Conservation (phyloP, 2,329 filamentous ascomycete species). For the Emmonsiellopsis sp. region DNA sequence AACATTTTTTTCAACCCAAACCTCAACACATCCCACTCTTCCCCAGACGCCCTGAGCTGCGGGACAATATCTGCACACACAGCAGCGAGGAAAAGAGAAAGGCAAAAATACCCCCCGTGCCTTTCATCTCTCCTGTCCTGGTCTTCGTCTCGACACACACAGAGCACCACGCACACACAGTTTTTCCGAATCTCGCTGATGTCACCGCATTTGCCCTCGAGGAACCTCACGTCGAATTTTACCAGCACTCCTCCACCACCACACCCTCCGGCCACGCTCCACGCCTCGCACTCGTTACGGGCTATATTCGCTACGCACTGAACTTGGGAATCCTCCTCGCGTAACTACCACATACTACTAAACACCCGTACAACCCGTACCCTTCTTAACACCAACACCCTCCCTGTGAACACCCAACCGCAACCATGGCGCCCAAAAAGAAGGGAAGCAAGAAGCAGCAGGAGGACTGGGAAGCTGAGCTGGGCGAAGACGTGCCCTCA, state of each 20-base stretch:
- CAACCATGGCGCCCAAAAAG: conserved; percentile 80
- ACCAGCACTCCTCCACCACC: neutral
- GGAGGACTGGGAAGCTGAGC: conserved; percentile 90
- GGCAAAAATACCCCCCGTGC: too few relatives aligned
- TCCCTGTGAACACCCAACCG: neutral
- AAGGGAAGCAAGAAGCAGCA: conserved; percentile 78
- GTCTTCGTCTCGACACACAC: neutral
- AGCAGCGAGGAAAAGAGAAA: too few relatives aligned
- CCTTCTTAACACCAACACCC: too few relatives aligned
- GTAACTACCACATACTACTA: too few relatives aligned
- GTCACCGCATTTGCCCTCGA: conserved; percentile 2
- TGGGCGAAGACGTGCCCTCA: conserved; percentile 61
- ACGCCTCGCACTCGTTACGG: neutral
- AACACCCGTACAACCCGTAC: too few relatives aligned
- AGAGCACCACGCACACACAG: neutral
- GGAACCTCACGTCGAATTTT: conserved; percentile 2
- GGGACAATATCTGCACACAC: too few relatives aligned
- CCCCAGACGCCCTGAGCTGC: too few relatives aligned
- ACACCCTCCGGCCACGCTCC: neutral
- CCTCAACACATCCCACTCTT: too few relatives aligned
- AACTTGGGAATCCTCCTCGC: too few relatives aligned
- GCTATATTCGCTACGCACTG: neutral
- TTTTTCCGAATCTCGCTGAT: neutral
- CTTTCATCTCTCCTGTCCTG: neutral
- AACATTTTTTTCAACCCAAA: too few relatives aligned